These are phyloP conservation scores for Iris pallida DNA, from an alignment of 116 monocot genomes.

Conservation along the genomic window DNA sequence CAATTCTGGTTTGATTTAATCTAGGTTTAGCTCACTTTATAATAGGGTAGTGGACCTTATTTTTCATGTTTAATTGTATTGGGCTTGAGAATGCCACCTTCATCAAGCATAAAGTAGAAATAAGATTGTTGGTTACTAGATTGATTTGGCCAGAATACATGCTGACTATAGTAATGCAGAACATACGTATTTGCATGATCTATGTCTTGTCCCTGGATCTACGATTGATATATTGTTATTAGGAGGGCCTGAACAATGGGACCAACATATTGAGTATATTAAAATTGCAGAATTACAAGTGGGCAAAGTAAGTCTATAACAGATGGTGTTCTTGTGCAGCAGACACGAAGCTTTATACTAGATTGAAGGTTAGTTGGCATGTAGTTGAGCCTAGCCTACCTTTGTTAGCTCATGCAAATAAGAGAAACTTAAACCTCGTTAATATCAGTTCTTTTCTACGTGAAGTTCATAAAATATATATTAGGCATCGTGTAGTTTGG, in stretches of 20 bases:
- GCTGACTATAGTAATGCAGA: constrained; percentile 19
- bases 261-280: constrained; percentile 59
- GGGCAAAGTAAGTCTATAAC: constrained; percentile 19
- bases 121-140: constrained; percentile 80
- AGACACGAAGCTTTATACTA: constrained; percentile 12
- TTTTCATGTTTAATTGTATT: no score
- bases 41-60: no score
- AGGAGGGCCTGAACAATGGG: constrained; percentile 87
- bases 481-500: no score
- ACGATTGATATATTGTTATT: constrained; percentile 55
- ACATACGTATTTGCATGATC: constrained; percentile 30
- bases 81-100: no score
- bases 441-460: no score
- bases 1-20: no score
- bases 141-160: constrained; percentile 40
- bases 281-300: constrained; percentile 44
- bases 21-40: no score
- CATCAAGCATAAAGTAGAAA: constrained; percentile 70
- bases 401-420: no score
- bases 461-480: no score
- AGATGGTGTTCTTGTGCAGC: constrained; percentile 35
- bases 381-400: no score
- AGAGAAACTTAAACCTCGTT: no score
- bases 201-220: constrained; percentile 86
- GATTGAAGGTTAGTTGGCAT: no score